Conservation (phyloP, 352 stramenopile species). For the Pythium phragmiticola region DNA sequence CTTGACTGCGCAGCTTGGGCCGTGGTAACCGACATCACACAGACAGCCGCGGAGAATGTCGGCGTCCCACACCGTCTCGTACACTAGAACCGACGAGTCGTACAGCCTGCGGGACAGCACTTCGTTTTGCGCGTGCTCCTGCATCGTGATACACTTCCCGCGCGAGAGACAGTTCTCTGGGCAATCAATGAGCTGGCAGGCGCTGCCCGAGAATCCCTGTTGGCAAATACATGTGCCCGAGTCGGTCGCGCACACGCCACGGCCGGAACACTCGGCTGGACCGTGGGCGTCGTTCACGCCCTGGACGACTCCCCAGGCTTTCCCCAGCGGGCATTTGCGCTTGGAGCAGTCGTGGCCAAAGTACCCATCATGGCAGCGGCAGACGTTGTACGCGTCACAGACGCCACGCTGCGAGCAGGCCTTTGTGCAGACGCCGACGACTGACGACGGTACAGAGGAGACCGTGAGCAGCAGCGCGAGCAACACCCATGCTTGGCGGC, state of each 20-base stretch:
- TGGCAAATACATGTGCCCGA: constrained; percentile 83
- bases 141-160: constrained; percentile 74
- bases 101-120: constrained; percentile 55
- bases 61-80: constrained; percentile 68
- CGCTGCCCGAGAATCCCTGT: constrained; percentile 66
- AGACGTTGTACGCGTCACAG: constrained; percentile 59
- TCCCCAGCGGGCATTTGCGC: constrained; percentile 41
- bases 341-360: constrained; percentile 69
- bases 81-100: constrained; percentile 37
- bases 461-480: constrained; percentile 1
- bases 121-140: constrained; percentile 49
- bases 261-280: constrained; percentile 48
- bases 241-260: constrained; percentile 66
- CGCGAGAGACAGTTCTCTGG: constrained; percentile 44
- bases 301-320: constrained; percentile 54
- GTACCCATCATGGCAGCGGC: constrained; percentile 52
- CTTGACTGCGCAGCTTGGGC: constrained; percentile 56
- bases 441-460: constrained; percentile 1
- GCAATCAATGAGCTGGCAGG: constrained; percentile 63
- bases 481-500: neutral
- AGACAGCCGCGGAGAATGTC: constrained; percentile 75
- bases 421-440: constrained; percentile 47
- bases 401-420: constrained; percentile 52
- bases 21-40: constrained; percentile 64
- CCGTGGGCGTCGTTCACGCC: constrained; percentile 47